phyloP scores from a whole-genome alignment of 768 basidiomycete genomes.

The Rubroboletus satanas region DNA sequence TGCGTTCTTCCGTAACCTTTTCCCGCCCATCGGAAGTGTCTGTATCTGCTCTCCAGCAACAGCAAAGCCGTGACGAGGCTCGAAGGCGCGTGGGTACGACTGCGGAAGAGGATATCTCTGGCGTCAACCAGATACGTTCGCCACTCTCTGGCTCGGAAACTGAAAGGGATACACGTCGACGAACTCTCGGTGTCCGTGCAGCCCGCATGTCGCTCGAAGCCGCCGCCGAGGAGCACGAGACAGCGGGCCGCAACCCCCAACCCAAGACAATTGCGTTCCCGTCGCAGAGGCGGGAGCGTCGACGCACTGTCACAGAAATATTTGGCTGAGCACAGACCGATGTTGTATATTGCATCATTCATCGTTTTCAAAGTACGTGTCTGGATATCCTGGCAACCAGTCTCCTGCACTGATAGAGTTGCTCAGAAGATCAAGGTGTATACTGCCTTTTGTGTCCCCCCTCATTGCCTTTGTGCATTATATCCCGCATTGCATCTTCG shows the following conservation, averaged over 20 bases:
- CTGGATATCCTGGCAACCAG: neutral
- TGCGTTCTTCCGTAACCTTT: conserved; percentile 54
- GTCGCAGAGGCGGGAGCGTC: conserved; percentile 38
- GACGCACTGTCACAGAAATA: conserved; percentile 50
- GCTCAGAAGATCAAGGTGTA: conserved; percentile 21
- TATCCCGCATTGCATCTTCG: conserved; percentile 23
- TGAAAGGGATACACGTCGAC: conserved; percentile 42
- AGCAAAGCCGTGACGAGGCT: conserved; percentile 38
- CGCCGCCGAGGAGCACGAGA: conserved; percentile 26
- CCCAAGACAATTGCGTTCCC: conserved; percentile 34
- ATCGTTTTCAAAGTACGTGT: conserved; percentile 19
- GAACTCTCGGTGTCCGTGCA: conserved; percentile 37
- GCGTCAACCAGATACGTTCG: conserved; percentile 25
- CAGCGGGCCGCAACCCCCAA: conserved; percentile 34
- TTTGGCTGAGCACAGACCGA: conserved; percentile 27
- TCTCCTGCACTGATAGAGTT: neutral
- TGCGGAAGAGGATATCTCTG: conserved; percentile 22
- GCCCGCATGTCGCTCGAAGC: conserved; percentile 47
- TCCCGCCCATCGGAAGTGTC: conserved; percentile 58
- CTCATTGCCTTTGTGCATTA: conserved; percentile 19
- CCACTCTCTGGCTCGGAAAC: conserved; percentile 48
- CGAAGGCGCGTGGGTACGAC: conserved; percentile 32
- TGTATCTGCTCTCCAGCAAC: conserved; percentile 54
- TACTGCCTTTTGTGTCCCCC: conserved; percentile 9
- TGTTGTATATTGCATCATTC: conserved; percentile 11